These are phyloP conservation scores for Psilocybe sp. DNA, from an alignment of 768 basidiomycete genomes.

Conservation along the genomic window DNA sequence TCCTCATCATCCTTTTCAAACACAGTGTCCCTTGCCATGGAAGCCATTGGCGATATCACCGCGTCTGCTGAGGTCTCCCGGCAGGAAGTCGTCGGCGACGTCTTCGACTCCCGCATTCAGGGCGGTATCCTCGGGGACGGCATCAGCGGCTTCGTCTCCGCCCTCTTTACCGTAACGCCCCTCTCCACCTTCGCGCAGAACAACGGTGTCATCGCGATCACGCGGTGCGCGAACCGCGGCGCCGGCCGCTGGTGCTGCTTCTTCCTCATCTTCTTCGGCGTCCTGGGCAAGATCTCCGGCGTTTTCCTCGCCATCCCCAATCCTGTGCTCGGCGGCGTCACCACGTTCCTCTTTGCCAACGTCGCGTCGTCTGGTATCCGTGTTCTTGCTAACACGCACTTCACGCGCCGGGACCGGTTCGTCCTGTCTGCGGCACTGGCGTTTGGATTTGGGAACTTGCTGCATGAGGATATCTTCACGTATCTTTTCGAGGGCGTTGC, in stretches of 20 bases:
- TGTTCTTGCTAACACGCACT: conserved; percentile 59
- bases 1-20: neutral
- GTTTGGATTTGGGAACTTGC: conserved; percentile 69
- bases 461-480: conserved; percentile 62
- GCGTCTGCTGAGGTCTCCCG: conserved; percentile 81
- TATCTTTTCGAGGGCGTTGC: conserved; percentile 66
- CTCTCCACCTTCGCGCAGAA: conserved; percentile 82
- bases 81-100: conserved; percentile 65
- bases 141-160: conserved; percentile 76
- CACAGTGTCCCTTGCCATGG: conserved; percentile 71
- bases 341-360: conserved; percentile 81
- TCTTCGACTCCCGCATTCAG: conserved; percentile 82
- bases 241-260: conserved; percentile 79
- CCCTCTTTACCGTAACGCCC: conserved; percentile 78
- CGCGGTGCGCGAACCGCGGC: conserved; percentile 76
- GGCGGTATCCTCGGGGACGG: conserved; percentile 83
- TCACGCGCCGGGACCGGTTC: conserved; percentile 65
- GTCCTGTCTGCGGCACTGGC: conserved; percentile 66
- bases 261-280: conserved; percentile 78
- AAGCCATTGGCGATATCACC: conserved; percentile 83
- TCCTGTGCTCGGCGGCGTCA: conserved; percentile 80
- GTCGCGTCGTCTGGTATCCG: conserved; percentile 71
- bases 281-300: conserved; percentile 80
- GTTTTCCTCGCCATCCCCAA: conserved; percentile 85
- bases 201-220: conserved; percentile 81